Percentiles rank a stretch among this genome's conserved stretches.
phyloP scores from a whole-genome alignment of 257 asterid genomes.

The Nicotiana knightiana region DNA sequence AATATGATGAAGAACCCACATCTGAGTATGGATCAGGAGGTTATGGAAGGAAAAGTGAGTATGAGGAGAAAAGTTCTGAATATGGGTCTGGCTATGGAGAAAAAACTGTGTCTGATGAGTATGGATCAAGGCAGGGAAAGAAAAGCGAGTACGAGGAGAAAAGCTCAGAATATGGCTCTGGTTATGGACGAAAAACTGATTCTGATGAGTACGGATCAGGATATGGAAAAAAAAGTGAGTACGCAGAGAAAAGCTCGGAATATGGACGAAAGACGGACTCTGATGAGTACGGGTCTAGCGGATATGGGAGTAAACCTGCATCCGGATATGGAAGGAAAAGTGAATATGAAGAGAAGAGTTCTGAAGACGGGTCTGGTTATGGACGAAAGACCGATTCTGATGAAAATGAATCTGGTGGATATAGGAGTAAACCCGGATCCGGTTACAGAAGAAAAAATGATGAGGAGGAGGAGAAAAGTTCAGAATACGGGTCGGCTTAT shows the following conservation, averaged over 20 bases:
- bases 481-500: constrained; percentile 16
- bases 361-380: neutral
- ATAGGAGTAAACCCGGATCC: neutral
- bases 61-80: constrained; percentile 14
- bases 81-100: constrained; percentile 24
- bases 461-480: neutral
- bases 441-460: neutral
- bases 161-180: constrained; percentile 16
- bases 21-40: constrained; percentile 24
- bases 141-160: constrained; percentile 13
- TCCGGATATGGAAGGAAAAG: neutral
- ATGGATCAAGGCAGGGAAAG: constrained; percentile 13
- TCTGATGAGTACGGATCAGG: constrained; percentile 1
- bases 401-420: neutral
- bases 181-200: neutral
- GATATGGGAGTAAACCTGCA: neutral
- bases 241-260: neutral
- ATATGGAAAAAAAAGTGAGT: neutral
- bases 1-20: constrained; percentile 9
- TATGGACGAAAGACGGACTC: neutral
- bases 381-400: neutral
- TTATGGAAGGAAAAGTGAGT: constrained; percentile 16
- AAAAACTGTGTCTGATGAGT: constrained; percentile 9
- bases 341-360: neutral
- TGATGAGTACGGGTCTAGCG: neutral